Percentiles rank a stretch among this genome's conserved stretches.
phyloP scores from a whole-genome alignment of 2,329 filamentous ascomycete species.

The Penicillium expansum region DNA sequence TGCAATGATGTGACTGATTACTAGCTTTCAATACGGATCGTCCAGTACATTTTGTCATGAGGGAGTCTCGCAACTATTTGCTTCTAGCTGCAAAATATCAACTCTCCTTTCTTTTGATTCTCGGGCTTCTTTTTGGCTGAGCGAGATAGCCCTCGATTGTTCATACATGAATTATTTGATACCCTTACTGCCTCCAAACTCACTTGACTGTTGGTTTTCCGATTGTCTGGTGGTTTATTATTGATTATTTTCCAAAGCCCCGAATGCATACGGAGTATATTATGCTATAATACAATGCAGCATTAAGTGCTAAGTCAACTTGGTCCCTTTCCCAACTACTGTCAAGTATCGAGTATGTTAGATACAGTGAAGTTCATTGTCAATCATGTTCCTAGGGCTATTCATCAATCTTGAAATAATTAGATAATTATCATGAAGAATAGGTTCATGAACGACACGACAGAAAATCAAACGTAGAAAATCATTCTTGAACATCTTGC shows the following conservation, averaged over 20 bases:
- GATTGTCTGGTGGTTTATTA: neutral
- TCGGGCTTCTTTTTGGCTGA: neutral
- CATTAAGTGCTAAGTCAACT: neutral
- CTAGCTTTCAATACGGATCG: neutral
- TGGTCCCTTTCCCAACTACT: neutral
- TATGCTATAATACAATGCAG: no score
- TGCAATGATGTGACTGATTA: neutral
- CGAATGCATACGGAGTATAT: no score
- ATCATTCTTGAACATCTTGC: conserved; percentile 1
- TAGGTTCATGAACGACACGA: no score
- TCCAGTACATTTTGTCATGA: neutral
- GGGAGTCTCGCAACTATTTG: neutral
- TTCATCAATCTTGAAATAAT: no score
- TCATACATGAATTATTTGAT: neutral
- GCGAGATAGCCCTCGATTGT: neutral
- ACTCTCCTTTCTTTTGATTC: neutral
- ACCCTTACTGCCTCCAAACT: neutral
- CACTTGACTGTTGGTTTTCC: neutral
- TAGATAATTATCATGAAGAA: no score
- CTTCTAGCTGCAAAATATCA: neutral
- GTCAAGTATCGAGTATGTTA: no score
- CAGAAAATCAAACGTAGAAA: no score
- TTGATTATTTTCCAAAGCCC: neutral
- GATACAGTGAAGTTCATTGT: no score
- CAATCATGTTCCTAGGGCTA: no score